Base-by-base conservation (phyloP, 2,329 filamentous ascomycete genomes). In the Fusarium equiseti region DNA sequence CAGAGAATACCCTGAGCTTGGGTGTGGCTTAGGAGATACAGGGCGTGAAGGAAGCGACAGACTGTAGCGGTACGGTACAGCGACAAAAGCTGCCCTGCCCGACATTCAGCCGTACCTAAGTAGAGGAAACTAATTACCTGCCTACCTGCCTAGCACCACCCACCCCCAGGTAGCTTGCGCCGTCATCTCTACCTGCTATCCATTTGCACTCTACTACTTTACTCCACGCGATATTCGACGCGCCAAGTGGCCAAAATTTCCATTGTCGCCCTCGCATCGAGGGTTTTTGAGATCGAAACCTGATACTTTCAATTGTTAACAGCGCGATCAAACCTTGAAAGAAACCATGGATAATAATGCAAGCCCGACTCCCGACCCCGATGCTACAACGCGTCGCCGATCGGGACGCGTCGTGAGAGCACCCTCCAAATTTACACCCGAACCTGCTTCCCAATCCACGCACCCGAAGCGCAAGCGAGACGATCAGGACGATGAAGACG, bases 331-430 rank as follows among this genome's bases (percentile, higher is more conserved):
- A 58, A 71, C 31, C 35, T 46, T 64, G 53, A 60, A 59, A 68
- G 65, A 86, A 77, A 85, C 78, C 72, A 84, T 85, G 81, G 86
- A 88, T 74, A 86, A 84, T 76, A 87, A 86, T 81, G 83, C 85
- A 79, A 85, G 83, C 76, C 81, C 83, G 71, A 86, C 86, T 52
- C 84, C 86, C 66, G 84, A 86, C 59, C 81, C 83, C 66, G 83
- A 85, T 67, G 80, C 82, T 64, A 83, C 84, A 76, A 83, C 85
- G 81, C 86, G 87, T 84, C 90, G 90, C 79, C 88, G 89, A 72
- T 92, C 90, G 40, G 88, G 89, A 88, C 89, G 89, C 88, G 89
- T 89, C 82, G 85, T 88, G 68, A 87, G 83, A 76, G 84, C 83
- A 38, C 88, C 89, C 48, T 79, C 85, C 76, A 90, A 90, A 78